Evolutionary conservation across 2,329 filamentous ascomycete species (phyloP).

Genomic region (Graphilbum sp.): DNA sequence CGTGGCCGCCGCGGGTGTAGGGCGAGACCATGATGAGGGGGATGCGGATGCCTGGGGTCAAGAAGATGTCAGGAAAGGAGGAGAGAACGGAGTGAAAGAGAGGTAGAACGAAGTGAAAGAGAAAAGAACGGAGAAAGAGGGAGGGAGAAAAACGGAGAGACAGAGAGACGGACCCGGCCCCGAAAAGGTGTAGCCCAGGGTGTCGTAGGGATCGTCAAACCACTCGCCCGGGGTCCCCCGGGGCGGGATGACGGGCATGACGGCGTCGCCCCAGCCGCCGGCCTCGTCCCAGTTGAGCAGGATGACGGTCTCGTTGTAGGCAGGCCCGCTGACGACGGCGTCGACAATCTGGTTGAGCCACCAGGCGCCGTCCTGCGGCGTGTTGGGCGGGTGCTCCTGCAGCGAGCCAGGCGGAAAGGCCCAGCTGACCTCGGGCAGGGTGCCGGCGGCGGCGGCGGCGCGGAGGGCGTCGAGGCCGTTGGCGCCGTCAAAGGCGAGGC

Average conservation of each 20-base stretch:
- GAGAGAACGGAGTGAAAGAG: too few relatives aligned
- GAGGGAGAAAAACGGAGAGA: too few relatives aligned
- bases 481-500: slow-evolving; percentile 23
- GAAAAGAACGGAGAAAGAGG: too few relatives aligned
- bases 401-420: slow-evolving; percentile 33
- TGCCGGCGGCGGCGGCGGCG: slow-evolving; percentile 29
- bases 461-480: slow-evolving; percentile 32
- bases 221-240: slow-evolving; percentile 33
- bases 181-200: slow-evolving; percentile 20
- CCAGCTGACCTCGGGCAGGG: slow-evolving; percentile 32
- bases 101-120: too few relatives aligned
- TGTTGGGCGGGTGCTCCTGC: slow-evolving; percentile 36
- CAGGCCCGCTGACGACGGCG: slow-evolving; percentile 28
- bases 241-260: slow-evolving; percentile 32
- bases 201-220: slow-evolving; percentile 24
- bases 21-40: slow-evolving; percentile 39
- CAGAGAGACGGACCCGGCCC: slow-evolving; percentile 13
- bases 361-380: slow-evolving; percentile 37
- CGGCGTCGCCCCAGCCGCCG: slow-evolving; percentile 38
- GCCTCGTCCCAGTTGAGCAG: slow-evolving; percentile 36
- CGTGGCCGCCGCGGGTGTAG: slow-evolving; percentile 34
- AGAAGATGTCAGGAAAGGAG: too few relatives aligned
- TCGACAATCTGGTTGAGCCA: slow-evolving; percentile 35
- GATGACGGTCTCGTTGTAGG: slow-evolving; percentile 30
- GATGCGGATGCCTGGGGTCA: slow-evolving; percentile 23